Evolutionary conservation across 202 grass and related monocot species (phyloP).

Genomic region (Carex arenaria): DNA sequence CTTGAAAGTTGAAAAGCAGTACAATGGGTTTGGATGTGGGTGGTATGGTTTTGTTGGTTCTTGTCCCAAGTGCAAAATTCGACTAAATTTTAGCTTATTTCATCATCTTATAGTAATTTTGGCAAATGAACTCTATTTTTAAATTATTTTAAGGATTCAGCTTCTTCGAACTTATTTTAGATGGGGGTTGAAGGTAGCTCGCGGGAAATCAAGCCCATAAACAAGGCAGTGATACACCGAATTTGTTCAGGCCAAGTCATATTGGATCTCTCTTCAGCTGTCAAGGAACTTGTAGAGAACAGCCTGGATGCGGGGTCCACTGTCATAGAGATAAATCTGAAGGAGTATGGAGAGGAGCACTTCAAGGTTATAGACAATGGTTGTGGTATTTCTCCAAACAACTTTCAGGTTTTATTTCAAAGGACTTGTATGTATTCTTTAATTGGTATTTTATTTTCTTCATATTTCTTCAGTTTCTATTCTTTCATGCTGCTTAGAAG

Average conservation of each 20-base stretch:
- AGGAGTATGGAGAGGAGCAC: constrained; percentile 71
- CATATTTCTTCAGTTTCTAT: neutral
- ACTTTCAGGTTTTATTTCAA: constrained; percentile 57
- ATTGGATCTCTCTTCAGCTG: constrained; percentile 74
- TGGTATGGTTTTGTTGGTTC: neutral
- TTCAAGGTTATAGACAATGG: constrained; percentile 94
- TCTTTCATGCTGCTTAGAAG: neutral
- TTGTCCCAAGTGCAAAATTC: neutral
- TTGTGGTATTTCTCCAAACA: constrained; percentile 57
- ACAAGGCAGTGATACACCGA: constrained; percentile 64
- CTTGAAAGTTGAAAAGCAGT: neutral
- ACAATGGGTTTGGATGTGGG: neutral
- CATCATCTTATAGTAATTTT: neutral
- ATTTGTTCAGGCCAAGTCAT: constrained; percentile 97
- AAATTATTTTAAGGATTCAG: neutral
- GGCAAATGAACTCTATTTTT: neutral
- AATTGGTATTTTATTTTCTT: constrained; percentile 1
- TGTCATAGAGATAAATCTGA: constrained; percentile 74
- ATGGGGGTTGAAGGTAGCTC: constrained; percentile 37
- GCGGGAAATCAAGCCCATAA: constrained; percentile 66
- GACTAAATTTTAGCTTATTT: neutral
- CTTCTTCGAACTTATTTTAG: neutral
- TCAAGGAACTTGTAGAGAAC: constrained; percentile 95
- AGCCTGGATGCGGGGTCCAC: constrained; percentile 83
- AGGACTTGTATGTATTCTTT: neutral